Evolutionary conservation across 805 yeast genomes (phyloP), one percentile per base, ranked within the genome.

Genomic region (Wickerhamiella musiphila): DNA sequence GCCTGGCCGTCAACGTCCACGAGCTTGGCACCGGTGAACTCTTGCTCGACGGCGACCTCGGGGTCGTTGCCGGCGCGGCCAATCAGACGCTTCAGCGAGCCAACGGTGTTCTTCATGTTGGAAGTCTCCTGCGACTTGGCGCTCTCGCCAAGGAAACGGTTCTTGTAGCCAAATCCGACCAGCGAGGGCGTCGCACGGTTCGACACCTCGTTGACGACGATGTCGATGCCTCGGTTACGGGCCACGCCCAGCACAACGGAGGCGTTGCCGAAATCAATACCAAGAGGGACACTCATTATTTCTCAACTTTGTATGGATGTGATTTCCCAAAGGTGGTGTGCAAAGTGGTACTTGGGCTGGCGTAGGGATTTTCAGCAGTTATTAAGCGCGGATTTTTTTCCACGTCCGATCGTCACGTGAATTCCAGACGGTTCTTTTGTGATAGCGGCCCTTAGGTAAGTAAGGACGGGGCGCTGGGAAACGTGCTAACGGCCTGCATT

Each of bases 101-200:
- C 92, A 40, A 84, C 93, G 17, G 98, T 86, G 69, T 90, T 90
- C 63, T 86, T 90, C 51, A 90, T 66, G 66, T 90, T 90, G 38
- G 95, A 82, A 36, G 84, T 82, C 62, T 90, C 95, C 62, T 90
- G 94, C 45, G 82, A 78, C 69, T 83, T 84, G 52, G 93, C 98
- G 33, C 78, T 51, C 65, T 90, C 99, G 55, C 99, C 99, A 46
- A 90, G 72, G 53, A 70, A 74, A 65, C 99, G 75, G 69, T 70
- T 75, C 62, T 78, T 81, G 44, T 53, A 55, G 46, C 95, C 95
- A 48, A 90, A 90, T 21, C 94, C 96, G 46, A 90, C 90, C 44
- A 81, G 57, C 20, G 78, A 58, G 16, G 99, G 98, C 21, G 99
- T 90, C 45, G 92, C 60, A 61, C 99, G 78, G 76, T 90, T 90